Base-by-base conservation (phyloP, 257 asterid genomes). In the Nicotiana obtusifolia region DNA sequence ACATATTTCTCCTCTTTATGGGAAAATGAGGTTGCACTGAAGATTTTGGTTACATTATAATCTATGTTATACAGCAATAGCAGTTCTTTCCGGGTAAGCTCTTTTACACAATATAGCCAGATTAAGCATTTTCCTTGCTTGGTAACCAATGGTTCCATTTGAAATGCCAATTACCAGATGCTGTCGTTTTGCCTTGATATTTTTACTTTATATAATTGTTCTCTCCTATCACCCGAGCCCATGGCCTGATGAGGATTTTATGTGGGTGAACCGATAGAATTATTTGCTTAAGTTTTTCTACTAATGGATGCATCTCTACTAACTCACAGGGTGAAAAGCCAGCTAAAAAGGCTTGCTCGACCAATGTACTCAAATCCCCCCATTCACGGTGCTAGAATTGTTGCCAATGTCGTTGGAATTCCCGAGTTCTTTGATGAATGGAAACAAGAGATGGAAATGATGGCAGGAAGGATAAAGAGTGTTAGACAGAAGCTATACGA, bases 361-460 rank as follows among this genome's bases (percentile, higher is more conserved):
- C 98, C 99, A 80, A 95, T 95, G 98, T 94, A 94, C 91, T 95
- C 98, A 37, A 95, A 95, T 84, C 99, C 99, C 83, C 97, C 99
- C 17, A 65, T 95, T 65, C 99, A 95, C 37, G 99, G 99, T 85
- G 99, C 99, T 49, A 90, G 85, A 86, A 92, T 95, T 82, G 99
- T 95, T 71, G 97, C 99, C 77, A 91, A 92, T 76, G 89, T 95
- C 75, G 98, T 95, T 57, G 99, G 99, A 53, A 91, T 73, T 81
- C 84, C 94, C 4, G 96, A 89, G 78, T 91, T 95, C 53, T 94
- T 94, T 86, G 82, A 86, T 59, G 97, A 94, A 75, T 95, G 99
- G 99, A 94, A 94, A 86, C 91, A 88, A 81, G 98, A 95, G 88
- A 95, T 95, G 98, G 95, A 91, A 81, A 28, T 88, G 87, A 95